Conservation (phyloP, 108 stramenopile genomes). For the Epithemia pelagica region DNA sequence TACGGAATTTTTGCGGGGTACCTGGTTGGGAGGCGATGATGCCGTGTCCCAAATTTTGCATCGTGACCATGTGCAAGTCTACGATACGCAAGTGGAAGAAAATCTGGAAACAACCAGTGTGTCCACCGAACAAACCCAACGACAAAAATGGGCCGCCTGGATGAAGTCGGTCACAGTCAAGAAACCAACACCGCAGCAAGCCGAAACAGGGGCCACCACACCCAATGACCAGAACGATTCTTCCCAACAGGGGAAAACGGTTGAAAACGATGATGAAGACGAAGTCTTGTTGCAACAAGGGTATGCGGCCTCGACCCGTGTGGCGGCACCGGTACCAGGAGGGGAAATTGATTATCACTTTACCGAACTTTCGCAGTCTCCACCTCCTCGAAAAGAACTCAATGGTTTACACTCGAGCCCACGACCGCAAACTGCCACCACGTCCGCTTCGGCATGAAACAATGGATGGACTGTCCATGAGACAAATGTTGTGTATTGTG, state of each 20-base stretch:
- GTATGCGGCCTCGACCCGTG: not conserved
- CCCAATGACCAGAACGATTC: too few relatives aligned
- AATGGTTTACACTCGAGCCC: too few relatives aligned
- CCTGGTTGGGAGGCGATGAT: slow-evolving; percentile 74
- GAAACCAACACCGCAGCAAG: not conserved
- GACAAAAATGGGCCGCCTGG: slow-evolving; percentile 1
- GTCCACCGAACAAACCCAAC: not conserved
- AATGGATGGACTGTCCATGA: too few relatives aligned
- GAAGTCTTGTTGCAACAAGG: not conserved
- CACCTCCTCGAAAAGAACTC: too few relatives aligned
- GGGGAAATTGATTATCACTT: not conserved
- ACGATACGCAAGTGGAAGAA: slow-evolving; percentile 56
- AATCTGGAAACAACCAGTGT: slow-evolving; percentile 57
- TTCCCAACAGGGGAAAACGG: too few relatives aligned
- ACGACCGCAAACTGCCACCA: too few relatives aligned
- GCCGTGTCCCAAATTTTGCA: slow-evolving; percentile 68
- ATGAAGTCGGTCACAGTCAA: not conserved
- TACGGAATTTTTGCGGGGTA: slow-evolving; percentile 69
- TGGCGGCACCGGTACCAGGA: not conserved
- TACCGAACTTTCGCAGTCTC: not conserved
- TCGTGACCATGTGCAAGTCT: slow-evolving; percentile 72
- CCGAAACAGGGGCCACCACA: not conserved
- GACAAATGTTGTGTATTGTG: too few relatives aligned
- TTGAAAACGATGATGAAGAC: too few relatives aligned
- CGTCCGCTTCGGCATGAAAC: too few relatives aligned